Percentiles rank a stretch among this genome's conserved stretches.
Evolutionary conservation across 495 filamentous ascomycete genomes (phyloP).

Genomic region (Symbiotaphrina buchneri): DNA sequence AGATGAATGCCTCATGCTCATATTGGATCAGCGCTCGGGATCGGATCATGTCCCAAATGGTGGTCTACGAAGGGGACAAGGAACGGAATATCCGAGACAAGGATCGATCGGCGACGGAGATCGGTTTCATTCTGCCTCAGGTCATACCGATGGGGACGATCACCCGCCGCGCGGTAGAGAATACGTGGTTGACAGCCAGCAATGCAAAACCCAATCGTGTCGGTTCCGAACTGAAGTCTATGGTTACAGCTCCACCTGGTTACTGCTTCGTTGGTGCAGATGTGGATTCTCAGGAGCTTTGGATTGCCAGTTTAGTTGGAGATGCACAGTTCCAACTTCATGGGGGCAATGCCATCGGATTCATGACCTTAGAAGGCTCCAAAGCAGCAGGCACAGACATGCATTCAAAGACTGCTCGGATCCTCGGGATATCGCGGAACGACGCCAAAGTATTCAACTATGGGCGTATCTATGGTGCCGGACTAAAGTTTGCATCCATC

Average conservation of each 20-base stretch:
- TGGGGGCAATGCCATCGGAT: conserved; percentile 89
- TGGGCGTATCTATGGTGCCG: conserved; percentile 91
- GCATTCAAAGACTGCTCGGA: conserved; percentile 81
- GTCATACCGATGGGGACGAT: conserved; percentile 98
- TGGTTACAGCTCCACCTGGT: conserved; percentile 80
- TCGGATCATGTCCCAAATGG: conserved; percentile 79
- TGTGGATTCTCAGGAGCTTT: conserved; percentile 96
- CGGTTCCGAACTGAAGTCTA: conserved; percentile 90
- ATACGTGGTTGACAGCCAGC: conserved; percentile 93
- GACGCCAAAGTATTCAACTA: conserved; percentile 98
- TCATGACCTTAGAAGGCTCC: conserved; percentile 96
- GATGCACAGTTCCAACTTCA: conserved; percentile 87
- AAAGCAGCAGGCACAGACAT: conserved; percentile 86
- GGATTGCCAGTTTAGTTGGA: conserved; percentile 91
- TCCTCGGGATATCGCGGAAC: conserved; percentile 80
- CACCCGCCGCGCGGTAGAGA: conserved; percentile 89
- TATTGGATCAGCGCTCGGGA: conserved; percentile 97
- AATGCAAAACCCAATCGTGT: conserved; percentile 93
- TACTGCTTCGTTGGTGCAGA: conserved; percentile 92
- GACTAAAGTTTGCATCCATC: conserved; percentile 76
- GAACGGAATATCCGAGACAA: conserved; percentile 5
- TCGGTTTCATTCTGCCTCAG: conserved; percentile 91
- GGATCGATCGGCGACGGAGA: conserved; percentile 11
- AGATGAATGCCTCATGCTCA: conserved; percentile 96
- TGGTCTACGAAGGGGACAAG: conserved; percentile 43